Evolutionary conservation across 192 early-diverging fungal species (phyloP).

Genomic region (Linnemannia elongata): DNA sequence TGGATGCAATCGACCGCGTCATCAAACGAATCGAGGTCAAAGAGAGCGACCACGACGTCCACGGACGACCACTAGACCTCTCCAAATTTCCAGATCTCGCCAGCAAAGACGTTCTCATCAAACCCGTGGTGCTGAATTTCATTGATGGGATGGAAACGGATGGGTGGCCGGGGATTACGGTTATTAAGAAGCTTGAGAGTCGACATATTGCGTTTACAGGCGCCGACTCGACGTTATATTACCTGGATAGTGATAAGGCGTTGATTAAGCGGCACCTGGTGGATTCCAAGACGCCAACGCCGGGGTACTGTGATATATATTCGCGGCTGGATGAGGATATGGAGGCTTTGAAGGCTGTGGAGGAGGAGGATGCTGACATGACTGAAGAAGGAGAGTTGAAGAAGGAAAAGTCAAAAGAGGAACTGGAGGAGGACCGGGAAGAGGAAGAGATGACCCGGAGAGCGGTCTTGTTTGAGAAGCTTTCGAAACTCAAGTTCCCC

Average conservation of each 20-base stretch:
- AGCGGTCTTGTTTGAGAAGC: constrained; percentile 5
- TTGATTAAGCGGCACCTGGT: constrained; percentile 39
- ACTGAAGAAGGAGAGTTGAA: not conserved
- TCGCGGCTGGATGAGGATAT: not conserved
- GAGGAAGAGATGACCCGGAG: constrained; percentile 13
- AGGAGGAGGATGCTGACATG: not conserved
- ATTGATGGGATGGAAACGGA: constrained; percentile 46
- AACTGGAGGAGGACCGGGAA: not conserved
- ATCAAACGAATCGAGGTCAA: constrained; percentile 18
- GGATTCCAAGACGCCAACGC: constrained; percentile 16
- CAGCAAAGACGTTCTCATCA: constrained; percentile 10
- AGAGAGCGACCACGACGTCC: constrained; percentile 10
- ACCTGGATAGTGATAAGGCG: constrained; percentile 44
- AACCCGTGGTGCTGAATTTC: constrained; percentile 42
- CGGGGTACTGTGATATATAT: constrained; percentile 42
- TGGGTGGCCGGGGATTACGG: constrained; percentile 35
- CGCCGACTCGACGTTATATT: constrained; percentile 31
- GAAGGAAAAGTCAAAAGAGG: not conserved
- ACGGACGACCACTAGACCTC: not conserved
- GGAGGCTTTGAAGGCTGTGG: not conserved
- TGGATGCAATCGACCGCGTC: constrained; percentile 21
- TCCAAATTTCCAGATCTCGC: not conserved
- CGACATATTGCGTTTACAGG: constrained; percentile 36
- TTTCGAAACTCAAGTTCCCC: constrained; percentile 34
- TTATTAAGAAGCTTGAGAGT: constrained; percentile 24